Evolutionary conservation across 2,329 filamentous ascomycete genomes (phyloP), one percentile per base, ranked within the genome.

Genomic region (Diaporthe eres): DNA sequence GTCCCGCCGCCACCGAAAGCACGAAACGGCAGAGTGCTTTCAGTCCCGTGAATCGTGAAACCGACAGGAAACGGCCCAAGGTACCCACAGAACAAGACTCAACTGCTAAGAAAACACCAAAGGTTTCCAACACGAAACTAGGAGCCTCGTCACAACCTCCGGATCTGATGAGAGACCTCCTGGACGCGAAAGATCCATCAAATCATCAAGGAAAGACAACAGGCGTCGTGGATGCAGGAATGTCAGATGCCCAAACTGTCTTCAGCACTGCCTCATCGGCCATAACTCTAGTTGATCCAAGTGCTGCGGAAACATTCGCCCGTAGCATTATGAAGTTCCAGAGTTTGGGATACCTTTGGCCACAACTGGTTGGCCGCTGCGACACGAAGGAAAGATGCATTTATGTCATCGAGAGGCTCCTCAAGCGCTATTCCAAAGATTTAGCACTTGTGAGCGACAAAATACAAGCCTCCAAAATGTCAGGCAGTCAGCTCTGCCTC

Each of bases 311-410:
- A n/a, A n/a, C 10, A 28, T n/a, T 75, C 4, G 28, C 58, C 25
- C 58, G 19, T 10, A 34, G n/a, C 8, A 22, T 74, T 7, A 39
- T 55, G 4, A 51, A 19, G 1, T 71, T 65, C 28, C 42, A 73
- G 34, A 39, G 37, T 19, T n/a, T 75, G 34, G 31, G 60, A 2
- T 70, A 34, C 17, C 34, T 75, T 13, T 75, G 71, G 74, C 74
- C 70, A 17, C 74, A 75, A 44, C 34, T 75, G 10, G 10, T 49
- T 19, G 6, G 6, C 3, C 28, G 9, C 10, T 60, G 44, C n/a
- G 19, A 39, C 15, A 73, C 49, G 17, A 39, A 51, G 42, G 17
- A 25, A 53, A 53, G 1, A 25, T 65, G 31, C 37, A 28, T 57
- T 1, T 13, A 22, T 8, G 19, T 31, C 5, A 53, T 73, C 6